Percentiles rank a stretch among this genome's conserved stretches.
Conservation (phyloP, 2,329 filamentous ascomycete species). For the Graphiopsis chlorocephala region DNA sequence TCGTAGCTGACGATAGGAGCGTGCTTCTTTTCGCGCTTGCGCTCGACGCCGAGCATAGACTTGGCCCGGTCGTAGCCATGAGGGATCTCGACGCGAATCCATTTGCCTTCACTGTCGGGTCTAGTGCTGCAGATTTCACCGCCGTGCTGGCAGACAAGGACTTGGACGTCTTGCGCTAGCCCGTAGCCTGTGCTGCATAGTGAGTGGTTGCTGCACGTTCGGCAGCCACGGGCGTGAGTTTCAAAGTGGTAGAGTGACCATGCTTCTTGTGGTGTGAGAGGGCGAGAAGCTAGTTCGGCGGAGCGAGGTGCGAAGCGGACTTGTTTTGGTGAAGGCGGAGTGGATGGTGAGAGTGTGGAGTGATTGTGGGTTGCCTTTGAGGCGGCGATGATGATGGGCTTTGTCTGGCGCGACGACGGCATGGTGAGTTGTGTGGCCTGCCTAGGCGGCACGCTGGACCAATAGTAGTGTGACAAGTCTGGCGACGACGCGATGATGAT, state of each 20-base stretch:
- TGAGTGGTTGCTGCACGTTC: conserved; percentile 33
- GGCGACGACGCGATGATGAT: background rate
- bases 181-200: conserved; percentile 18
- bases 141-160: conserved; percentile 2
- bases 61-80: conserved; percentile 40
- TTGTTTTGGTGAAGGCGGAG: conserved; percentile 29
- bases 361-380: conserved; percentile 21
- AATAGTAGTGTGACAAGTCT: conserved; percentile 1
- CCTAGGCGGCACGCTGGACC: conserved; percentile 13
- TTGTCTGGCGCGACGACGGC: conserved; percentile 6
- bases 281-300: conserved; percentile 37
- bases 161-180: conserved; percentile 17
- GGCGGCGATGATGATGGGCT: conserved; percentile 29
- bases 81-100: conserved; percentile 45
- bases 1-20: conserved; percentile 42
- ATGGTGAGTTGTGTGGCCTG: conserved; percentile 6
- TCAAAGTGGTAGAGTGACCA: conserved; percentile 50
- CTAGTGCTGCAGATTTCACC: conserved; percentile 11
- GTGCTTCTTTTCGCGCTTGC: conserved; percentile 27
- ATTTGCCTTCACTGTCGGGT: conserved; percentile 37
- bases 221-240: conserved; percentile 45
- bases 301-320: conserved; percentile 31
- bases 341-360: conserved; percentile 26
- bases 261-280: conserved; percentile 41
- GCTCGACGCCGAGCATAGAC: conserved; percentile 40